These are phyloP conservation scores for Solanum commersonii DNA, from an alignment of 257 asterid species.

Conservation along the genomic window DNA sequence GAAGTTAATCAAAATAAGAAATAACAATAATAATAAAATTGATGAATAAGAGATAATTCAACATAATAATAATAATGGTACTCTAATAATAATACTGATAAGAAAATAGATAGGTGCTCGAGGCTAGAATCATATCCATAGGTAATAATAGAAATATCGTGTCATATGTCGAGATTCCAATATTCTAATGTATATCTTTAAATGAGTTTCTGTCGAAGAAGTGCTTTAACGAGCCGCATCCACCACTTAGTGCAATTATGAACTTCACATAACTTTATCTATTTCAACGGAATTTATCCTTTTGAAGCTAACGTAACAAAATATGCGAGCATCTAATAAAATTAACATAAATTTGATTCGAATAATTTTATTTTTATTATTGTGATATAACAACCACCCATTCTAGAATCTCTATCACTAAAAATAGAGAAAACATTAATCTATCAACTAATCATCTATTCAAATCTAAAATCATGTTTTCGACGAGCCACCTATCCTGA, in stretches of 20 bases:
- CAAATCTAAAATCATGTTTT: neutral
- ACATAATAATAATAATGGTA: neutral
- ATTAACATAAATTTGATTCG: neutral
- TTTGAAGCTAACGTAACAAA: neutral
- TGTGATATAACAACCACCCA: neutral
- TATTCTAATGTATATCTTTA: no score
- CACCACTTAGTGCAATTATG: no score
- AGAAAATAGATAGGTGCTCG: neutral
- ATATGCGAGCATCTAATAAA: neutral
- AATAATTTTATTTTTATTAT: neutral
- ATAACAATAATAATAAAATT: neutral
- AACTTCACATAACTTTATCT: no score
- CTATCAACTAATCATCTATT: neutral
- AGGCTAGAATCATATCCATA: no score
- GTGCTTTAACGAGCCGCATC: neutral
- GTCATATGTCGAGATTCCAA: no score
- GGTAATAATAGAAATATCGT: no score
- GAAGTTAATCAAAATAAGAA: neutral
- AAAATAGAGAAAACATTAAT: neutral
- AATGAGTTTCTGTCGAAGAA: no score
- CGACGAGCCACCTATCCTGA: fast-evolving
- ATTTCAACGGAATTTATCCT: no score
- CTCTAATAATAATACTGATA: no score
- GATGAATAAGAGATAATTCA: neutral
- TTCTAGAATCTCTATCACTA: neutral